These are phyloP conservation scores for Hygrocybe coccinea DNA, from an alignment of 768 basidiomycete genomes.

Conservation along the genomic window DNA sequence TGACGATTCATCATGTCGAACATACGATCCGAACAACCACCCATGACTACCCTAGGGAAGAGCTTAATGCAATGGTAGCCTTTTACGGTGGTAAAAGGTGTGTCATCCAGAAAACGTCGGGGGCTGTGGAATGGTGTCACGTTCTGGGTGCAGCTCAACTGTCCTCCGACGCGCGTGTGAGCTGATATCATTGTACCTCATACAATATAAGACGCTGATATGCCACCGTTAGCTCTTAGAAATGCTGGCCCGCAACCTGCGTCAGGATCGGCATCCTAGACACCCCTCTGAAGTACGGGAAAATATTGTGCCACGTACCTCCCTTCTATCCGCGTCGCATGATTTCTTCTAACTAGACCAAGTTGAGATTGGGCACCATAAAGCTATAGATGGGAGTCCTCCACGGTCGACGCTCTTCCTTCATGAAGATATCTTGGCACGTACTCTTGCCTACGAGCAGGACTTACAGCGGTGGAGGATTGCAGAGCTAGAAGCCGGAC, in stretches of 20 bases:
- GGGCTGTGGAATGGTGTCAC: constrained; percentile 3
- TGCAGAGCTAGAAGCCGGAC: constrained; percentile 12
- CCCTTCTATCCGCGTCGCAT: neutral
- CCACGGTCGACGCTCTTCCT: constrained; percentile 12
- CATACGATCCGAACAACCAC: no score
- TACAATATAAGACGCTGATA: constrained; percentile 6
- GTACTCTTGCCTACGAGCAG: constrained; percentile 14
- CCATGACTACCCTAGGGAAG: neutral
- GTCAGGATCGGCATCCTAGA: constrained; percentile 9
- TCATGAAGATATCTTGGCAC: constrained; percentile 14
- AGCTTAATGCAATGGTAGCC: constrained; percentile 5
- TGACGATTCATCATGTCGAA: no score
- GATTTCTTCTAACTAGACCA: constrained; percentile 8
- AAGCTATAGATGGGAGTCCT: neutral
- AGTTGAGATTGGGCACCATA: neutral
- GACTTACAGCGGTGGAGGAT: constrained; percentile 15
- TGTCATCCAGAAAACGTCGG: neutral
- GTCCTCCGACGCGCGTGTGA: constrained; percentile 5
- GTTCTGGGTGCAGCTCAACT: constrained; percentile 3
- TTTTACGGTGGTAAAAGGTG: constrained; percentile 10
- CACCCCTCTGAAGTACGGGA: constrained; percentile 15
- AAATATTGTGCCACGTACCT: constrained; percentile 15
- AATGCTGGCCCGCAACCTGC: constrained; percentile 15
- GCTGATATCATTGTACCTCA: constrained; percentile 4
- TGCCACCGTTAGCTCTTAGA: constrained; percentile 8